A percentile compares a stretch with the other conserved stretches of the same genome.
phyloP scores from a whole-genome alignment of 176 grass and related monocot genomes.

The Puya raimondii region DNA sequence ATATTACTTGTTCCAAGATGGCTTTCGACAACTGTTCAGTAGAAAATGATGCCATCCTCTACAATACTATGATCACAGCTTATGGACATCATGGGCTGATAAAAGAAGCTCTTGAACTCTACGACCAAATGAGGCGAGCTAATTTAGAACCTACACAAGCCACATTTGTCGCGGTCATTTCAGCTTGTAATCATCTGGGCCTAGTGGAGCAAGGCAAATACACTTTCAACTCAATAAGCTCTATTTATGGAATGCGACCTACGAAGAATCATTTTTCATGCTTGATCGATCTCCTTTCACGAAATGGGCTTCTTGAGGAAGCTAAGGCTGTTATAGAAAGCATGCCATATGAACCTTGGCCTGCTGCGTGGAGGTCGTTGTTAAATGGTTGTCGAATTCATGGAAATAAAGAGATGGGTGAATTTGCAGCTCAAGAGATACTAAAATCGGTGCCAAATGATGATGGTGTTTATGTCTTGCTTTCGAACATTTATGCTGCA shows the following conservation, averaged over 20 bases:
- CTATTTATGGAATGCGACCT: constrained; percentile 30
- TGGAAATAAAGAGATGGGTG: constrained; percentile 32
- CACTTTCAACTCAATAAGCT: constrained; percentile 27
- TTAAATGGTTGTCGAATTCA: constrained; percentile 59
- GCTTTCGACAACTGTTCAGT: constrained; percentile 18
- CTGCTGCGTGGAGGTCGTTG: constrained; percentile 45
- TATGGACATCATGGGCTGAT: constrained; percentile 49
- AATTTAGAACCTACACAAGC: constrained; percentile 38
- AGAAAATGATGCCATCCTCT: constrained; percentile 28
- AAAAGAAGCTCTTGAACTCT: constrained; percentile 24
- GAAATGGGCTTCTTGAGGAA: constrained; percentile 37
- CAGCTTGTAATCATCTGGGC: constrained; percentile 44
- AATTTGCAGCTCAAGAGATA: constrained; percentile 34
- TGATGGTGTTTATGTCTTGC: constrained; percentile 33
- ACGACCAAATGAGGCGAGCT: constrained; percentile 27
- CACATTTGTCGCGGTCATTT: constrained; percentile 39
- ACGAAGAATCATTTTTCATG: constrained; percentile 30
- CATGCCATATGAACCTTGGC: constrained; percentile 50
- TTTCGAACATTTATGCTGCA: constrained; percentile 42
- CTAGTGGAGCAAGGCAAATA: constrained; percentile 40
- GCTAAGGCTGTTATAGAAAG: constrained; percentile 29
- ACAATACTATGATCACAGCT: constrained; percentile 58
- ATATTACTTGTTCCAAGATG: constrained; percentile 25
- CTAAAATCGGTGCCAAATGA: constrained; percentile 27
- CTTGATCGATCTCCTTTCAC: constrained; percentile 43